Percentiles rank a stretch among this genome's conserved stretches.
phyloP scores from a whole-genome alignment of 176 grass and related monocot species.

The Stipa capillata region DNA sequence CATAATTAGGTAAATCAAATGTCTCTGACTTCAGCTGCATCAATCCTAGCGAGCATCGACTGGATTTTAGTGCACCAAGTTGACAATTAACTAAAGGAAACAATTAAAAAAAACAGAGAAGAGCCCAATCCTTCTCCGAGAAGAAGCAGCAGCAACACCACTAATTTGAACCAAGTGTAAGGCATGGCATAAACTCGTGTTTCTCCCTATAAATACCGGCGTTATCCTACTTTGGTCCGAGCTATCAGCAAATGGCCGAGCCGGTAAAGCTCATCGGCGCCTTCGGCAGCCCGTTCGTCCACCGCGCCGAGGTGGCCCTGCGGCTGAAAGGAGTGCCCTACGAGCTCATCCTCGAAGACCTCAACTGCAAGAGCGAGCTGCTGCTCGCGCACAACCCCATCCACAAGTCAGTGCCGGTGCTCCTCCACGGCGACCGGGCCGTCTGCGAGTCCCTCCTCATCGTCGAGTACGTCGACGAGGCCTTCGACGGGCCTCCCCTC shows the following conservation, averaged over 20 bases:
- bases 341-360: constrained; percentile 5
- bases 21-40: background rate
- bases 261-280: background rate
- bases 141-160: background rate
- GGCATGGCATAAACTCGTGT: background rate
- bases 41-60: background rate
- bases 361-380: constrained; percentile 33
- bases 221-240: background rate
- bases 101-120: background rate
- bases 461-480: constrained; percentile 34
- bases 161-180: background rate
- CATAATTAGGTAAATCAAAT: background rate
- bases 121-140: background rate
- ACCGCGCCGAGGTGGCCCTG: background rate
- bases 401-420: constrained; percentile 13
- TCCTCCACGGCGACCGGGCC: constrained; percentile 9
- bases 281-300: background rate
- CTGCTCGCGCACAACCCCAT: constrained; percentile 30
- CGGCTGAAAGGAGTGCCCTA: background rate
- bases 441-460: background rate
- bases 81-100: background rate
- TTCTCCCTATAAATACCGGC: background rate
- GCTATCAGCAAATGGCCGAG: background rate
- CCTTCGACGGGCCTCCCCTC: background rate
- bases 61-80: background rate